A percentile compares a stretch with the other conserved stretches of the same genome.
Conservation (phyloP, 129 eudicot species). For the Kitagawia praeruptora region DNA sequence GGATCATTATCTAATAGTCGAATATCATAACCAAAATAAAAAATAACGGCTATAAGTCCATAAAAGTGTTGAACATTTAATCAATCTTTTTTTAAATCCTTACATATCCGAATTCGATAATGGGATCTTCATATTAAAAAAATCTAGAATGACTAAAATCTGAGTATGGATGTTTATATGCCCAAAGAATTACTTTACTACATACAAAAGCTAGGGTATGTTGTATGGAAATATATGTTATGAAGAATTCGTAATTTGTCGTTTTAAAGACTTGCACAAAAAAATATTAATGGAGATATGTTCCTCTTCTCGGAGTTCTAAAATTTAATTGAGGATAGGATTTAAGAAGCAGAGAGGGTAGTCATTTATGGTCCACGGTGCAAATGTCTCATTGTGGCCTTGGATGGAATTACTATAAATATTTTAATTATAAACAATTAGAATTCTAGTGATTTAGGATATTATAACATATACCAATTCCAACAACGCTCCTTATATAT, state of each 20-base stretch:
- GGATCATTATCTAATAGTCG: not conserved
- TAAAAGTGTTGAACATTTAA: not conserved
- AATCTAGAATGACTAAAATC: not conserved
- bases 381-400: not conserved
- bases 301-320: not conserved
- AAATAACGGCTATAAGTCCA: not conserved
- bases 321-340: not conserved
- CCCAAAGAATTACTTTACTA: not conserved
- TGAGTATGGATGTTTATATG: not conserved
- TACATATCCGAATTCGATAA: no score
- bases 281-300: not conserved
- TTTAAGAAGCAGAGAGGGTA: not conserved
- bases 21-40: not conserved
- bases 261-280: not conserved
- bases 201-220: not conserved
- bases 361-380: not conserved
- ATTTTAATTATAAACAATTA: no score
- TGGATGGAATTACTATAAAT: not conserved
- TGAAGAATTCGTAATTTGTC: not conserved
- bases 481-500: no score
- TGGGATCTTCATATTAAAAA: not conserved
- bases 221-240: slow-evolving; percentile 67
- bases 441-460: no score
- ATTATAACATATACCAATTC: no score
- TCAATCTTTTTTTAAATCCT: not conserved